Base-by-base conservation (phyloP, 1,284 basidiomycete genomes). In the Ganoderma meredithae region DNA sequence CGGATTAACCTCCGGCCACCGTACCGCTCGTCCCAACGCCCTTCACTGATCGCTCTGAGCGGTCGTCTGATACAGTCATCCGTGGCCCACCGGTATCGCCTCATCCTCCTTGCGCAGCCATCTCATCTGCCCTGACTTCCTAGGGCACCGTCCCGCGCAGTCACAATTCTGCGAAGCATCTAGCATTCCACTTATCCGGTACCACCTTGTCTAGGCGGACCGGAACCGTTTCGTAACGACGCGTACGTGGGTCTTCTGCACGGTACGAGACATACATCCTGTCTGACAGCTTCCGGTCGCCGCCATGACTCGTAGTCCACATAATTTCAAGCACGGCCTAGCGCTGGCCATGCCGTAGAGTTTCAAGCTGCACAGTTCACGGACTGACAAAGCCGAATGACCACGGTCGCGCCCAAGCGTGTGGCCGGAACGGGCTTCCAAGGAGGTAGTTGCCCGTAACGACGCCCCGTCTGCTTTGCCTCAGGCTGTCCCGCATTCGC, bases 21-120 rank as follows among this genome's bases (percentile, higher is more conserved):
- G 66, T 67, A 60, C 58, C 66, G 66, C 66, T 67, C 66, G 62
- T 61, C 56, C 12, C 25, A 9, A 15, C 6, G 55, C 25, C 10
- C n/a, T 49, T 62, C 63, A 67, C 64, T 60, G 39, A 67, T 67
- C 66, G 62, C 40, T 33, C 47, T 40, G 47, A 64, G 66, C 66
- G 66, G 66, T 39, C 44, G 49, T 22, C 58, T 67, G 62, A 67
- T 62, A 67, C 66, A 60, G 27, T 52, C 22, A 33, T 41, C 44
- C 33, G 12, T 47, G 33, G 17, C 27, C 36, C 39, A 41, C 41
- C 8, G n/a, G 64, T 56, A 66, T 49, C 36, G 64, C 59, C 59
- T 22, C 41, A 17, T 33, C 43, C 43, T 59, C 56, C 7, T 19
- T 65, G 47, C 64, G 64, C 64, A 64, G 55, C 55, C 40, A 41